Conservation (phyloP, 2,329 filamentous ascomycete species). For the Colletotrichum viniferum region DNA sequence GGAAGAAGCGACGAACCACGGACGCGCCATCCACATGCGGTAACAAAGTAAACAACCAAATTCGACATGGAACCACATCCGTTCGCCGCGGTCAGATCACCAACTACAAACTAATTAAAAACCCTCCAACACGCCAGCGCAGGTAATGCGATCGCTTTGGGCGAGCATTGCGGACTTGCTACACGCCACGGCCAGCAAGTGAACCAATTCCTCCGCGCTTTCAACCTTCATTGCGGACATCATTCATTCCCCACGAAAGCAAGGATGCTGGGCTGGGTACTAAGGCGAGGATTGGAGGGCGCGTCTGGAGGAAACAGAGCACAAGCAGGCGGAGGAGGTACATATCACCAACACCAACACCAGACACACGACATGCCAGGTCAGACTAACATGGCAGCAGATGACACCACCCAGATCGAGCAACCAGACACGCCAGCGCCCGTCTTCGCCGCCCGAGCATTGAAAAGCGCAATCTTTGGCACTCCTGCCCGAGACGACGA, state of each 20-base stretch:
- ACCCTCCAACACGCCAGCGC: conserved; percentile 6
- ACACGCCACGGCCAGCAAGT: not conserved
- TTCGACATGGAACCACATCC: not conserved
- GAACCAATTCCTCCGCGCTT: not conserved
- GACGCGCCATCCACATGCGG: conserved; percentile 25
- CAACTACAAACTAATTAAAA: not conserved
- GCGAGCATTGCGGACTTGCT: not conserved
- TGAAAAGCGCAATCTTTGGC: conserved; percentile 69
- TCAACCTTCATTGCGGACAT: not conserved
- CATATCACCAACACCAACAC: not conserved
- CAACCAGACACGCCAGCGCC: conserved; percentile 69
- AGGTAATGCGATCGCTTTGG: not conserved
- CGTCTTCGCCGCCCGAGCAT: conserved; percentile 68
- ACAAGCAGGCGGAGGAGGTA: conserved; percentile 32
- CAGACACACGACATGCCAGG: not conserved
- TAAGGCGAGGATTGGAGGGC: conserved; percentile 50
- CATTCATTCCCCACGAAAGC: not conserved
- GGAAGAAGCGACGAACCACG: not conserved
- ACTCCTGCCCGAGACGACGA: conserved; percentile 52
- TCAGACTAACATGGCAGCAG: conserved; percentile 24
- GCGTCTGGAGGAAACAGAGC: conserved; percentile 36
- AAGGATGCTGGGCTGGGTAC: conserved; percentile 64
- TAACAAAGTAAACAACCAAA: conserved; percentile 28
- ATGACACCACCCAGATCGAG: conserved; percentile 53
- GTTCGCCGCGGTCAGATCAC: conserved; percentile 20